A percentile compares a stretch with the other conserved stretches of the same genome.
Evolutionary conservation across 2,329 filamentous ascomycete genomes (phyloP).

Genomic region (Cercospora beticola): DNA sequence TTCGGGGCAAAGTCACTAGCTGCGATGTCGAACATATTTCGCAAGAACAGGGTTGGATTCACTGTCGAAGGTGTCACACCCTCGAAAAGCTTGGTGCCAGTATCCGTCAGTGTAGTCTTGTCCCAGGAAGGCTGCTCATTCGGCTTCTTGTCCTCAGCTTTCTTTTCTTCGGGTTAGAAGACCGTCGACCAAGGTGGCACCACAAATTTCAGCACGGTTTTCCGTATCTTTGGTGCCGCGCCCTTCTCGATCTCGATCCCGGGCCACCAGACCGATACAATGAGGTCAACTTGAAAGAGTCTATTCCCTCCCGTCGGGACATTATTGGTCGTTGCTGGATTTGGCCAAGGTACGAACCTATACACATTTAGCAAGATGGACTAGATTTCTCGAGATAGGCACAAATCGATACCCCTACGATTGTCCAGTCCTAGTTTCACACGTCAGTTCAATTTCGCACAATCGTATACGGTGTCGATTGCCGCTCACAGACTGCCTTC

Average conservation of each 20-base stretch:
- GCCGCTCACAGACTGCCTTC: background rate
- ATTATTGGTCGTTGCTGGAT: background rate
- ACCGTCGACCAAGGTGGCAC: background rate
- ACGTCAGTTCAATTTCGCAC: no score
- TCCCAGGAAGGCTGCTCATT: background rate
- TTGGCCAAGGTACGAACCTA: background rate
- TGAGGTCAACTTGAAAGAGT: background rate
- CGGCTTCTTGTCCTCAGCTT: background rate
- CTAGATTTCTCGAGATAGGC: background rate
- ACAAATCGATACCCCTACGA: background rate
- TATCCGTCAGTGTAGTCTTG: background rate
- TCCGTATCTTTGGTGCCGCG: background rate
- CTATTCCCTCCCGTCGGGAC: background rate
- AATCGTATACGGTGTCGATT: no score
- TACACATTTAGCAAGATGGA: background rate
- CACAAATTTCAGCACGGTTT: background rate
- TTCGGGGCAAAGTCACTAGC: background rate
- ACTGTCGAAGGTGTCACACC: background rate
- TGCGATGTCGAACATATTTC: background rate
- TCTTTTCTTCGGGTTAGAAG: background rate
- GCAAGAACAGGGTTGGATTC: background rate
- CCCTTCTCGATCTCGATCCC: no score
- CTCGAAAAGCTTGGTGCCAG: background rate
- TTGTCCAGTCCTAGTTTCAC: background rate
- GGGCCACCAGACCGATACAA: background rate